Evolutionary conservation across 164 flowering plant species (phyloP), one percentile per base, ranked within the genome.

Genomic region (Aristolochia contorta): DNA sequence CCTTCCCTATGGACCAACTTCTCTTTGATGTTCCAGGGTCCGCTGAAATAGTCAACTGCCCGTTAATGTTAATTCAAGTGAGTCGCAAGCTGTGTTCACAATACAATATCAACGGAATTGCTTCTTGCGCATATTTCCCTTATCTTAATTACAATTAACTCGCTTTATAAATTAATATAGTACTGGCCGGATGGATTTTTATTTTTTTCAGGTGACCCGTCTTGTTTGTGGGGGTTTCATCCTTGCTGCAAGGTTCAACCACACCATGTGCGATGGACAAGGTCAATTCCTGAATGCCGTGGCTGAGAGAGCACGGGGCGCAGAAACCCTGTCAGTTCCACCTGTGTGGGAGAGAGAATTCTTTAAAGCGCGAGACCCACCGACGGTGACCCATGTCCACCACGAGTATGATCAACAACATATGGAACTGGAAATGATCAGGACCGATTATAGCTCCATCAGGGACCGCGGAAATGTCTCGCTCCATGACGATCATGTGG

Each of bases 151-250:
- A n/a, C n/a, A n/a, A n/a, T n/a, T n/a, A n/a, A n/a, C n/a, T n/a
- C n/a, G n/a, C n/a, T n/a, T n/a, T n/a, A n/a, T n/a, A n/a, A n/a
- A n/a, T n/a, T n/a, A n/a, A n/a, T n/a, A n/a, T n/a, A n/a, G n/a
- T n/a, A n/a, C n/a, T n/a, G n/a, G n/a, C n/a, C n/a, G n/a, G 9
- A 9, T 19, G 22, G 51, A 47, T n/a, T 47, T n/a, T n/a, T n/a
- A n/a, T 46, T n/a, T 27, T 0, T 21, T 52, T 51, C 69, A 80
- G 91, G 84, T 82, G 48, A 83, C 86, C n/a, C 72, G 79, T 4
- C 54, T 78, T 4, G 47, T 19, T 9, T 79, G 82, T 27, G 82
- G 82, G 4, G 82, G 80, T 6, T 72, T 76, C 67, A 58, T 67
- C 22, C 56, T 74, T 0, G 74, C 69, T 6, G n/a, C 68, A n/a